phyloP scores from a whole-genome alignment of 2,329 filamentous ascomycete species.

The Apiospora malaysiana region DNA sequence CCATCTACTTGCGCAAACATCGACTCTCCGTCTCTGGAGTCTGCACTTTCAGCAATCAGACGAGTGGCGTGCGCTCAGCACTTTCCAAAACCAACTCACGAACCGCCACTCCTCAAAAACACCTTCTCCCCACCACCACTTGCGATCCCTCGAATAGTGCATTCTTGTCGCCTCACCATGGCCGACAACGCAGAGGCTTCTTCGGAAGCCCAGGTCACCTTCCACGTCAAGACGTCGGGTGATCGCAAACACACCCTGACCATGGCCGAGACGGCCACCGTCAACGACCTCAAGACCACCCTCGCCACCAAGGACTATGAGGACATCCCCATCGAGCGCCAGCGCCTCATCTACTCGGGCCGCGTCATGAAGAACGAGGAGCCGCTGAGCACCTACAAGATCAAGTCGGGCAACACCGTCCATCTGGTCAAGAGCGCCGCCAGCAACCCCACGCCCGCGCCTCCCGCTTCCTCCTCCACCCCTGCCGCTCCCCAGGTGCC shows the following conservation, averaged over 20 bases:
- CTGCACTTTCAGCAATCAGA: no score
- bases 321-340: constrained; percentile 84
- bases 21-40: neutral
- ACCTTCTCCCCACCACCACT: neutral
- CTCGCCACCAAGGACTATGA: constrained; percentile 82
- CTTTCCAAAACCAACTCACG: neutral
- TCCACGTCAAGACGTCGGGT: constrained; percentile 97
- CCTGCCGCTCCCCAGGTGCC: constrained; percentile 66
- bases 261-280: constrained; percentile 75
- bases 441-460: constrained; percentile 69
- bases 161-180: constrained; percentile 52
- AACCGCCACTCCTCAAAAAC: neutral
- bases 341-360: constrained; percentile 96
- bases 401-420: constrained; percentile 94
- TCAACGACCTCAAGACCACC: constrained; percentile 88
- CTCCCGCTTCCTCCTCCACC: constrained; percentile 48
- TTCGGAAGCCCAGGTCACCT: constrained; percentile 82
- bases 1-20: neutral
- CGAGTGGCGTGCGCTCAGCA: constrained; percentile 7
- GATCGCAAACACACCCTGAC: constrained; percentile 86
- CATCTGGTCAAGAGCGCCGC: constrained; percentile 96
- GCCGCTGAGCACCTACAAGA: constrained; percentile 84
- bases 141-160: neutral
- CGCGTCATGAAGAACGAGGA: constrained; percentile 96
- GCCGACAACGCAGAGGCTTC: constrained; percentile 66